phyloP scores from a whole-genome alignment of 495 filamentous ascomycete species.

The Letharia lupina region DNA sequence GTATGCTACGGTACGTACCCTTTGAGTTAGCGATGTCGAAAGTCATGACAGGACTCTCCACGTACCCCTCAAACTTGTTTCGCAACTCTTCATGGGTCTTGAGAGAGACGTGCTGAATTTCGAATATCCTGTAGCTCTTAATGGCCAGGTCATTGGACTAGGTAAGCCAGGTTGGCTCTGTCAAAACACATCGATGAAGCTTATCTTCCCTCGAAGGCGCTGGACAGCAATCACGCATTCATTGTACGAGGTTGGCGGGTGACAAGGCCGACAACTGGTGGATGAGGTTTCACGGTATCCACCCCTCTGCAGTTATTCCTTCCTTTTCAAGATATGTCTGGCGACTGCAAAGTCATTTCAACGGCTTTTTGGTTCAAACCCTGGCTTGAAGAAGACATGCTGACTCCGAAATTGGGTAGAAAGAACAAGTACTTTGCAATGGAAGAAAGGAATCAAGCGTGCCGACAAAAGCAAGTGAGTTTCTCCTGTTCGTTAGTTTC shows the following conservation, averaged over 20 bases:
- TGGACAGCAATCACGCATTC: constrained; percentile 93
- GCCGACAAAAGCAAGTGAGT: constrained; percentile 80
- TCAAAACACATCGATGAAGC: not conserved
- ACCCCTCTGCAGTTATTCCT: not conserved
- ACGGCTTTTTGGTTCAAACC: too few relatives aligned
- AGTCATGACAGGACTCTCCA: not conserved
- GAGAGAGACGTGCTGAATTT: not conserved
- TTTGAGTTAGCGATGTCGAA: not conserved
- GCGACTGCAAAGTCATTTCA: too few relatives aligned
- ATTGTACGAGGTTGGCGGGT: constrained; percentile 96
- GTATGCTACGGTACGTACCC: constrained; percentile 61
- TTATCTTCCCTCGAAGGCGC: constrained; percentile 47
- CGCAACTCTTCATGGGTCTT: not conserved
- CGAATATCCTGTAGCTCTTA: constrained; percentile 45
- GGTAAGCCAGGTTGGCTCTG: not conserved
- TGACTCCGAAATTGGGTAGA: too few relatives aligned
- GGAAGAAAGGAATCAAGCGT: constrained; percentile 93
- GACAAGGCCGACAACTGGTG: constrained; percentile 99
- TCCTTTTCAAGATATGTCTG: too few relatives aligned
- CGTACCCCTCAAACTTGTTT: not conserved
- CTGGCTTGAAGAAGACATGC: too few relatives aligned
- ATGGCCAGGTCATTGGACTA: constrained; percentile 70
- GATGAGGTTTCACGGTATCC: constrained; percentile 77
- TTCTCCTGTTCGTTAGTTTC: not conserved
- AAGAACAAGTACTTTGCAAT: constrained; percentile 79